phyloP scores from a whole-genome alignment of 2,329 filamentous ascomycete species.

The Mariannaea elegans region DNA sequence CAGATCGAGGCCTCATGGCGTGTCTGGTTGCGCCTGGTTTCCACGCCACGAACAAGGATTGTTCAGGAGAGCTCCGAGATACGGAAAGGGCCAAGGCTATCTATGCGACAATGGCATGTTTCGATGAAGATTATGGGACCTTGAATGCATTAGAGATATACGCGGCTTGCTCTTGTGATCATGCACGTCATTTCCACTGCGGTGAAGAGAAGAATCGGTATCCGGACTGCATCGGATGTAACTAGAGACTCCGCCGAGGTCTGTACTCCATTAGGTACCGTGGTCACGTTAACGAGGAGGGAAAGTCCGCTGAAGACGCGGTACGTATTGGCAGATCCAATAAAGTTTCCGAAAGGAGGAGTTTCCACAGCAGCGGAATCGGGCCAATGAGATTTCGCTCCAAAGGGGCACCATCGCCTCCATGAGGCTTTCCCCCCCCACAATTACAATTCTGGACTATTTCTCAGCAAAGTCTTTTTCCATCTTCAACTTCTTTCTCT shows the following conservation, averaged over 20 bases:
- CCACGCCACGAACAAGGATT: constrained; percentile 2
- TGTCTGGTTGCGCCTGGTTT: constrained; percentile 2
- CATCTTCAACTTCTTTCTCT: constrained; percentile 12
- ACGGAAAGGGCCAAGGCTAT: constrained; percentile 7
- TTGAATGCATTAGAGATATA: neutral
- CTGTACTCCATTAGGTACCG: too few relatives aligned
- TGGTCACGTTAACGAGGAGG: too few relatives aligned
- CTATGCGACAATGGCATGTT: constrained; percentile 18
- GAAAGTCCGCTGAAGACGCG: too few relatives aligned
- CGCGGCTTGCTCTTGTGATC: too few relatives aligned
- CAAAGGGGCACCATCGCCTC: neutral
- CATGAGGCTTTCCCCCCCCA: constrained; percentile 1
- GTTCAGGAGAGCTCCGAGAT: constrained; percentile 14
- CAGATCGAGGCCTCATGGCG: constrained; percentile 1
- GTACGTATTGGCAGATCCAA: too few relatives aligned
- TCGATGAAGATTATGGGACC: constrained; percentile 2
- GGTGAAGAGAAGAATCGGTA: neutral
- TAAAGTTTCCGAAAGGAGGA: too few relatives aligned
- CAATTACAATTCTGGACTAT: constrained; percentile 18
- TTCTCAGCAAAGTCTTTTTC: constrained; percentile 26
- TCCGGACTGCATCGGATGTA: constrained; percentile 1
- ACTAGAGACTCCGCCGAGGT: too few relatives aligned
- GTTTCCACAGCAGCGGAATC: constrained; percentile 13
- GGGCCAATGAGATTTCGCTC: constrained; percentile 13
- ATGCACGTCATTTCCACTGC: constrained; percentile 8